These are phyloP conservation scores for Sporothrix luriei DNA, from an alignment of 2,329 filamentous ascomycete species.

Conservation along the genomic window DNA sequence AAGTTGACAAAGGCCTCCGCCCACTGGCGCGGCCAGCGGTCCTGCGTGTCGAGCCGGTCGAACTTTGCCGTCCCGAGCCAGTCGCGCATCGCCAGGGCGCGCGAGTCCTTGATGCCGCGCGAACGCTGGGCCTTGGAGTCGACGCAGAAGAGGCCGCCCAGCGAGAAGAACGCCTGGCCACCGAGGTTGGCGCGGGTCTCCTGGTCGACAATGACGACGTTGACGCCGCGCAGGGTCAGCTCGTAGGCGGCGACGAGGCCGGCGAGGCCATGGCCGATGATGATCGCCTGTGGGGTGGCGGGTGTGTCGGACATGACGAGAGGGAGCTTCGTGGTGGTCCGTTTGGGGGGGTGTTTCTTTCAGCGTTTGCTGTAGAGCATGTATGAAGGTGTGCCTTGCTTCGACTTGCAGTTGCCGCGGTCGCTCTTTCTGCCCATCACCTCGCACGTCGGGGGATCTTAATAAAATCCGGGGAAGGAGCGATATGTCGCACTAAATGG, in stretches of 20 bases:
- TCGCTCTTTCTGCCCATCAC: slow-evolving; percentile 1
- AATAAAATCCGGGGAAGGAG: background rate
- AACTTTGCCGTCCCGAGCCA: slow-evolving; percentile 62
- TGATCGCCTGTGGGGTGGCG: slow-evolving; percentile 50
- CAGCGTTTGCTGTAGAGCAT: no score
- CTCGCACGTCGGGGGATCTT: background rate
- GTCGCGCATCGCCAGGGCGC: slow-evolving; percentile 60
- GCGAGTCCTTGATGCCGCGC: slow-evolving; percentile 60
- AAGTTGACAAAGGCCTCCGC: slow-evolving; percentile 67
- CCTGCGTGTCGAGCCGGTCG: slow-evolving; percentile 56
- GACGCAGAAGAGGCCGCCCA: slow-evolving; percentile 64
- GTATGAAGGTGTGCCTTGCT: no score
- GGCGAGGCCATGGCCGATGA: slow-evolving; percentile 60
- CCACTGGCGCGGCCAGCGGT: slow-evolving; percentile 62
- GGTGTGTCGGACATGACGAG: slow-evolving; percentile 6
- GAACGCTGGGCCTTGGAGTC: slow-evolving; percentile 60
- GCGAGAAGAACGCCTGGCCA: slow-evolving; percentile 66
- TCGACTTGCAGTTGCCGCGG: background rate
- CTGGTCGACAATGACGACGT: slow-evolving; percentile 59
- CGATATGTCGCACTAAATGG: background rate
- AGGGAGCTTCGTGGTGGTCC: background rate
- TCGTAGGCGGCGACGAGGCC: slow-evolving; percentile 64
- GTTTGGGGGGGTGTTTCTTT: background rate
- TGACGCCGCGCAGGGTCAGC: slow-evolving; percentile 54
- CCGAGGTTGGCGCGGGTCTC: slow-evolving; percentile 60